A percentile compares a stretch with the other conserved stretches of the same genome.
Conservation (phyloP, 192 early-diverging fungal species). For the Coemansia sp. region DNA sequence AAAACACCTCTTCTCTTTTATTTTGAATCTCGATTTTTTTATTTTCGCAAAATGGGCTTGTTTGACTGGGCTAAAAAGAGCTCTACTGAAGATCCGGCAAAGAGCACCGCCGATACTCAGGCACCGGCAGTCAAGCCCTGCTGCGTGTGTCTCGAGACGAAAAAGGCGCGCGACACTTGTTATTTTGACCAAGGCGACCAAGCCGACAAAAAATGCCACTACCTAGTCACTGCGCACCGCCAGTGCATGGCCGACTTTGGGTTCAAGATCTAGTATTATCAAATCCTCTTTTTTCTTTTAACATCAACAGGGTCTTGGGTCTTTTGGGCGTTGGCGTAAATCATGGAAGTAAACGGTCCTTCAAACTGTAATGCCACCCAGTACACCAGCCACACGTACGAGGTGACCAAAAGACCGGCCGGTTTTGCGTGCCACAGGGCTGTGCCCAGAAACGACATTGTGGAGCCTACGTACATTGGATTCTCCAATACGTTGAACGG, state of each 20-base stretch:
- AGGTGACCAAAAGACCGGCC: conserved; percentile 68
- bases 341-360: conserved; percentile 79
- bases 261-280: conserved; percentile 73
- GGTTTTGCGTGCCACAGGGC: conserved; percentile 74
- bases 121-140: conserved; percentile 73
- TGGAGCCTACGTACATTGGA: conserved; percentile 95
- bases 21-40: not conserved
- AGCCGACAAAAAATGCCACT: conserved; percentile 80
- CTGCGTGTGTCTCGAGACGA: conserved; percentile 96
- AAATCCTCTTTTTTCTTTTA: conserved; percentile 23
- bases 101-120: not conserved
- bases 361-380: conserved; percentile 71
- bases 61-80: not conserved
- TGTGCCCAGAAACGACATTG: conserved; percentile 77
- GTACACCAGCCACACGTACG: conserved; percentile 74
- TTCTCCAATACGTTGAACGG: conserved; percentile 90
- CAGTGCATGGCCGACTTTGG: conserved; percentile 89
- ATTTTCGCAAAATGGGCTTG: conserved; percentile 2
- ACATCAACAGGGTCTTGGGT: not conserved
- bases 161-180: conserved; percentile 85
- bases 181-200: conserved; percentile 70
- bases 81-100: not conserved
- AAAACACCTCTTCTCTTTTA: not conserved
- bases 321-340: conserved; percentile 62
- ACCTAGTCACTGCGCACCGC: conserved; percentile 82